Evolutionary conservation across 176 grass and related monocot species (phyloP).

Genomic region (Triticum dicoccoides): DNA sequence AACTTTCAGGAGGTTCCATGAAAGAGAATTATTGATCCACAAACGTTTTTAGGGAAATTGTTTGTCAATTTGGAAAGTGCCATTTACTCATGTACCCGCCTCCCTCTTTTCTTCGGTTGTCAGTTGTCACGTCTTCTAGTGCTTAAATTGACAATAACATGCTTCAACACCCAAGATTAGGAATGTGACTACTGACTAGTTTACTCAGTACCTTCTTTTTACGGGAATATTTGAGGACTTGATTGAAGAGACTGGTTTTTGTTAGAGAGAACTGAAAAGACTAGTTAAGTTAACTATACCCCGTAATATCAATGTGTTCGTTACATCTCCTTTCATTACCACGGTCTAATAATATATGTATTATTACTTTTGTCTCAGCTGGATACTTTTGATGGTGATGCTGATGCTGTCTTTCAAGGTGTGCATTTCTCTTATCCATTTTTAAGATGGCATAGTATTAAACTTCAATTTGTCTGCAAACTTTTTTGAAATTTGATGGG

Average conservation of each 20-base stretch:
- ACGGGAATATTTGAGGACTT: not conserved
- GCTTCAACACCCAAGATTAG: not conserved
- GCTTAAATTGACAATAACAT: slow-evolving; percentile 1
- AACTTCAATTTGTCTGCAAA: not conserved
- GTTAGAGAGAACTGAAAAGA: not conserved
- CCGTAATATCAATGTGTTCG: not conserved
- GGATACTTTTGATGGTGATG: slow-evolving; percentile 64
- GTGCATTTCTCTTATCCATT: slow-evolving; percentile 30
- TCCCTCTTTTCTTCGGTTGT: not conserved
- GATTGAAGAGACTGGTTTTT: not conserved
- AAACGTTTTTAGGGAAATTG: not conserved
- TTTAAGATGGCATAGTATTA: not conserved
- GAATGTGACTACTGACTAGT: not conserved
- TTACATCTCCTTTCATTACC: not conserved
- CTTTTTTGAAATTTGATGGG: not conserved
- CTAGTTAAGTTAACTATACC: slow-evolving; percentile 9
- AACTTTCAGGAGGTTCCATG: not conserved
- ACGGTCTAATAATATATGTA: not conserved
- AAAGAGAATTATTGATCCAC: not conserved
- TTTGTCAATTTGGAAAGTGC: not conserved
- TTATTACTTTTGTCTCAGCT: slow-evolving; percentile 54
- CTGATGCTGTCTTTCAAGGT: slow-evolving; percentile 60
- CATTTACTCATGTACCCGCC: not conserved
- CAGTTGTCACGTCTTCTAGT: not conserved
- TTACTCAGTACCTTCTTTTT: not conserved